Conservation (phyloP, 169 alveolate species). For the Blepharisma undulans region DNA sequence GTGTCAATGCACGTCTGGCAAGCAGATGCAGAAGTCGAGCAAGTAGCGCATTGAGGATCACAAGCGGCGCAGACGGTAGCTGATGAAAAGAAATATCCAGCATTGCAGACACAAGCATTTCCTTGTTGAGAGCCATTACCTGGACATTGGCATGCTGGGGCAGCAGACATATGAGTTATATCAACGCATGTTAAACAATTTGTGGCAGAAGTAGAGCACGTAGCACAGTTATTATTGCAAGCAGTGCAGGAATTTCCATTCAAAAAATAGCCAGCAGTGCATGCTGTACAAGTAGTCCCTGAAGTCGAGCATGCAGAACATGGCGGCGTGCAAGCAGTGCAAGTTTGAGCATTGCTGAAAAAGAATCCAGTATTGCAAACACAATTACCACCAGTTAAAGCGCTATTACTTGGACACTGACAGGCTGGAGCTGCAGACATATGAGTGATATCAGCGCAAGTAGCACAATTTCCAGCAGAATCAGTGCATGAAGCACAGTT, state of each 20-base stretch:
- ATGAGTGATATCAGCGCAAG: not conserved
- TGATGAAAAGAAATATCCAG: not conserved
- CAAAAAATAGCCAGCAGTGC: not conserved
- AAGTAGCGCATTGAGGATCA: not conserved
- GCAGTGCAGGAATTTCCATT: not conserved
- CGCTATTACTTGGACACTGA: not conserved
- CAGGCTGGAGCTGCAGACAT: not conserved
- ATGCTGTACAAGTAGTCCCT: not conserved
- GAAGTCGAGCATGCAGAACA: not conserved
- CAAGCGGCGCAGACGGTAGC: not conserved
- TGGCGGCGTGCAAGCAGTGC: not conserved
- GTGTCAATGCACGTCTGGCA: not conserved
- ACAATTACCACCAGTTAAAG: not conserved
- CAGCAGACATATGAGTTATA: too few relatives aligned
- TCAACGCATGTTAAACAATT: too few relatives aligned
- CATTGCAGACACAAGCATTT: not conserved
- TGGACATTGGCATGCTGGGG: too few relatives aligned
- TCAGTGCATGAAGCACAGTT: too few relatives aligned
- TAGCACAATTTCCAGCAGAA: too few relatives aligned
- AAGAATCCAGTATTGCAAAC: not conserved
- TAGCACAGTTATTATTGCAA: not conserved
- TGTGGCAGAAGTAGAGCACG: not conserved
- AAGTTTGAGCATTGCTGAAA: not conserved
- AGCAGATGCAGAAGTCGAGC: not conserved
- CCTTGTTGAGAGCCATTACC: too few relatives aligned